Evolutionary conservation across 371 early-diverging fungal genomes (phyloP).

Genomic region (Aphelidium insulamus): DNA sequence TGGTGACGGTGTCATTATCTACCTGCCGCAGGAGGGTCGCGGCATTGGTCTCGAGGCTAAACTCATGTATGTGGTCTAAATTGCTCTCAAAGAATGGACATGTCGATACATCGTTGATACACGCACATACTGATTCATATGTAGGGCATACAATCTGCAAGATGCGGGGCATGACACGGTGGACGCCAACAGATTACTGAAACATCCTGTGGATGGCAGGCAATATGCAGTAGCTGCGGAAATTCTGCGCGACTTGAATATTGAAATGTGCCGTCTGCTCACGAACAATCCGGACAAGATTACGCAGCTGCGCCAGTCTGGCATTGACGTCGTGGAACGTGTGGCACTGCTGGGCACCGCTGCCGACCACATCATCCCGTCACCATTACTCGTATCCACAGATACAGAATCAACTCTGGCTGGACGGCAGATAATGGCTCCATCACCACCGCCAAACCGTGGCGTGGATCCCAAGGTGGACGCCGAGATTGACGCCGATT

Average conservation of each 20-base stretch:
- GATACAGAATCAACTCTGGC: conserved; percentile 2
- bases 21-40: conserved; percentile 86
- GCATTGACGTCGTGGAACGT: conserved; percentile 51
- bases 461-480: conserved; percentile 33
- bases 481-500: conserved; percentile 7
- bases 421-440: conserved; percentile 2
- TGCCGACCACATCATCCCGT: conserved; percentile 25
- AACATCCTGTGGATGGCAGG: conserved; percentile 77
- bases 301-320: conserved; percentile 37
- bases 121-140: not conserved
- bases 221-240: conserved; percentile 72
- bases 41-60: conserved; percentile 85
- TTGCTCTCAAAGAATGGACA: not conserved
- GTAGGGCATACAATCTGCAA: conserved; percentile 83
- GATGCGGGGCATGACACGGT: conserved; percentile 89
- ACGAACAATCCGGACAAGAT: conserved; percentile 95
- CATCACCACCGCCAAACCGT: conserved; percentile 5
- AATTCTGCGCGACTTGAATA: conserved; percentile 58
- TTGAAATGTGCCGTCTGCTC: conserved; percentile 42
- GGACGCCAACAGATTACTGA: conserved; percentile 66
- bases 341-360: conserved; percentile 73
- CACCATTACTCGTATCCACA: conserved; percentile 2
- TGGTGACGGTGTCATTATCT: conserved; percentile 71
- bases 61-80: conserved; percentile 38
- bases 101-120: not conserved